Evolutionary conservation across 2,329 filamentous ascomycete species (phyloP), one percentile per base, ranked within the genome.

Genomic region (Neonectria magnoliae): DNA sequence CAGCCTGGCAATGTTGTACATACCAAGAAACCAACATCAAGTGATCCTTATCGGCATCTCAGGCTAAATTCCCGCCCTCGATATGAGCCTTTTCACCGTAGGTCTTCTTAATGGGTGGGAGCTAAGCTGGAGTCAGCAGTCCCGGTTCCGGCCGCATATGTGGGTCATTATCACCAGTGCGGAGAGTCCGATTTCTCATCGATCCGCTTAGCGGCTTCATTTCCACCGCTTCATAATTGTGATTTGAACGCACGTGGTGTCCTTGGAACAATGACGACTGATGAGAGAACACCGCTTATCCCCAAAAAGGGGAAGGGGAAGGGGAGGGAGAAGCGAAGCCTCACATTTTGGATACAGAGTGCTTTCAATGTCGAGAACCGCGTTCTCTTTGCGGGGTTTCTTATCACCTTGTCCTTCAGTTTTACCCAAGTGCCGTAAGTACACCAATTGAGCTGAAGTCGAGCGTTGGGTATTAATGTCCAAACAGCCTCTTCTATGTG

Each of bases 371-470:
- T 79, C 29, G 79, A 81, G 71, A 81, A 85, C 64, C 81, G 83
- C 13, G 82, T 88, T 47, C 76, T 90, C 38, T 72, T 90, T 47
- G 85, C 86, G 61, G 87, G 85, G 7, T 90, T 90, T 71, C 77
- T 91, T 16, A 85, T 90, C 58, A 88, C 83, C 4, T 68, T 84
- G 29, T 81, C 82, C 1, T 83, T 85, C 59, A 82, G 80, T 70
- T 82, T 81, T 68, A 85, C 83, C 0, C 83, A 85, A 57, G 82
- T 85, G 11, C 80, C 83, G 82, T 84, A 73, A 66, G 82, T 77
- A 0, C 2, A 4, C 36, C 18, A 16, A n/a, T 59, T 10, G 48
- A 42, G 5, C 13, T 8, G 4, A 33, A 33, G 10, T 41, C 18
- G 25, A 27, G 25, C 10, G 20, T 1, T 2, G 0, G 3, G 20